Base-by-base conservation (phyloP, 2,329 filamentous ascomycete genomes). In the Fusarium euwallaceae region DNA sequence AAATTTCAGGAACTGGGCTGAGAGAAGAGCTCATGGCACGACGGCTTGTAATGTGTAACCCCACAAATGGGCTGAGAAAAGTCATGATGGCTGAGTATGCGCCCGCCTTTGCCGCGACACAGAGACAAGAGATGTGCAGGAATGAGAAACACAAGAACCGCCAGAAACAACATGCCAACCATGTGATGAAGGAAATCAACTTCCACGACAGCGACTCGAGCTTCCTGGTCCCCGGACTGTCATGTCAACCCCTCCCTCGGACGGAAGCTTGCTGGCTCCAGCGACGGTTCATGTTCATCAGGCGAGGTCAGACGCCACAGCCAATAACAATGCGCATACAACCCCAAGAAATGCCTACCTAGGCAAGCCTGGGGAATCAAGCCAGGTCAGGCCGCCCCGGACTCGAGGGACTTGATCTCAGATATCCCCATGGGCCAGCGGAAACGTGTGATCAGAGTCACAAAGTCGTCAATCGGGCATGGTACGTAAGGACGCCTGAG, bases 171-270 rank as follows among this genome's bases (percentile, higher is more conserved):
- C 16, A 32, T 66, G 22, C 16, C 45, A n/a, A 55, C 27, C 67
- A 71, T 69, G 66, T 60, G 63, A 53, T 45, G 61, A 56, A 37
- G 58, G 36, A 55, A 24, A 16, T 60, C 36, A 62, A 17, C 45
- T 53, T 55, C 60, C 64, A 66, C 53, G 61, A 55, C 61, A 60
- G 48, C 60, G n/a, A 53, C 4, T 53, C 27, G 17, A 73, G 37
- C 37, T 74, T 71, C 66, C 67, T 72, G 64, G 67, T 75, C 51
- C 55, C 67, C 68, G 69, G 61, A 67, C 59, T 53, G 51, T 37
- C 60, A 67, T 56, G 55, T 37, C 48, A 68, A 61, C 45, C 43
- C 55, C 64, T 53, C 64, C 43, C 56, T 70, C 62, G 51, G 65
- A 58, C 59, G 27, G 61, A 64, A 68, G 68, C 61, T 73, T 63